Evolutionary conservation across 1,284 basidiomycete species (phyloP).

Genomic region (Cutaneotrichosporon sp.): DNA sequence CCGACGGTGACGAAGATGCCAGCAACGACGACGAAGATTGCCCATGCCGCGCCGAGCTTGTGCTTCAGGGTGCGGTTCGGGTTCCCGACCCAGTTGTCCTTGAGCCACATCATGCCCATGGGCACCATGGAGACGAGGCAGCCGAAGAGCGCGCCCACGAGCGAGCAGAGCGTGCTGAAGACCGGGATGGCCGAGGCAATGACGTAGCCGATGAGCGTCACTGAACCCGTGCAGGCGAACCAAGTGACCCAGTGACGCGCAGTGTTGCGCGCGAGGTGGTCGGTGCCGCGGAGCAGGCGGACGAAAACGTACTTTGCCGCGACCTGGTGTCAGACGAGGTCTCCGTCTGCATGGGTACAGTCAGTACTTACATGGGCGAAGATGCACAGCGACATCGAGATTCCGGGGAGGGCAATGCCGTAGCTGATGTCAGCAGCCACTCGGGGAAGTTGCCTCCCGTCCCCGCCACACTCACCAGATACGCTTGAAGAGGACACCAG

Average conservation of each 20-base stretch:
- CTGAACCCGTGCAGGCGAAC: constrained; percentile 29
- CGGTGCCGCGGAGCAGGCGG: constrained; percentile 34
- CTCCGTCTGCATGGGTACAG: no score
- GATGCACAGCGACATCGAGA: constrained; percentile 21
- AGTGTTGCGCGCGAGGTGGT: constrained; percentile 40
- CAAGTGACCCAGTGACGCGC: constrained; percentile 40
- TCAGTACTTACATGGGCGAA: constrained; percentile 10
- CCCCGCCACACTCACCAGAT: constrained; percentile 1
- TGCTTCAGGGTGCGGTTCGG: constrained; percentile 20
- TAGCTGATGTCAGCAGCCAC: constrained; percentile 37
- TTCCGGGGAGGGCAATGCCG: constrained; percentile 46
- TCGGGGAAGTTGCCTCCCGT: no score
- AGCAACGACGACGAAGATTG: constrained; percentile 25
- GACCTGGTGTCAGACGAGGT: constrained; percentile 8
- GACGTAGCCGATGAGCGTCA: constrained; percentile 30
- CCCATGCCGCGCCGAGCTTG: constrained; percentile 25
- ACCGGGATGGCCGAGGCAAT: constrained; percentile 26
- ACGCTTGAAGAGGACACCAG: constrained; percentile 41
- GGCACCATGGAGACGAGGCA: constrained; percentile 21
- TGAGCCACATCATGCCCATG: constrained; percentile 36
- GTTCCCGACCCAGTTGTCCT: constrained; percentile 22
- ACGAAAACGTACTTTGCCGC: constrained; percentile 37
- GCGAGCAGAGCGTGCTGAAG: constrained; percentile 32
- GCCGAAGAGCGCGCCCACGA: constrained; percentile 35
- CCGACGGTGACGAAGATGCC: constrained; percentile 32